phyloP scores from a whole-genome alignment of 306 rosid species.

The Cucurbita ficifolia region DNA sequence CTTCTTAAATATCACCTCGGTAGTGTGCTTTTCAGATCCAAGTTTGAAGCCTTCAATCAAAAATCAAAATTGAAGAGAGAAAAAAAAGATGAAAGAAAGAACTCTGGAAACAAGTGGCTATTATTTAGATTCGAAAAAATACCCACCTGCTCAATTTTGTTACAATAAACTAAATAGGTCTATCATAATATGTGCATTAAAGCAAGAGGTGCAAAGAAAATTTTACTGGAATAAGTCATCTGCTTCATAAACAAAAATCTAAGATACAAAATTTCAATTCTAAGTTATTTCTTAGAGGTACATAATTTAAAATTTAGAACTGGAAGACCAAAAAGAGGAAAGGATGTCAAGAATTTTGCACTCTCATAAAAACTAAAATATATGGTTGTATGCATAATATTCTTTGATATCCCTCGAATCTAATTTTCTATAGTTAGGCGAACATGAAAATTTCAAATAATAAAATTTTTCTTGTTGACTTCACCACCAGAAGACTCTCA shows the following conservation, averaged over 20 bases:
- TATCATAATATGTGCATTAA: background rate
- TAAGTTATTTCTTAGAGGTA: background rate
- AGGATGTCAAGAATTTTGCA: background rate
- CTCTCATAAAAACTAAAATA: background rate
- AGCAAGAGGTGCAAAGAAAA: background rate
- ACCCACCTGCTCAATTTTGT: background rate
- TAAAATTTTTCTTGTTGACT: background rate
- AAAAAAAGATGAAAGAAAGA: conserved; percentile 4
- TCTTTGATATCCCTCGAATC: background rate
- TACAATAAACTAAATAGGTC: background rate
- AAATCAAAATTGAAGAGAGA: background rate
- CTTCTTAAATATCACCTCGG: conserved; percentile 51
- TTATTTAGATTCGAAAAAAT: background rate
- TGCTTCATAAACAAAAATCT: background rate
- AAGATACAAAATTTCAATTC: background rate
- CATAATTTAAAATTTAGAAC: background rate
- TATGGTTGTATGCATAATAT: background rate
- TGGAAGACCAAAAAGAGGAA: background rate
- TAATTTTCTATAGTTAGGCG: background rate
- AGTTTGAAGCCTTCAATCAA: conserved; percentile 67
- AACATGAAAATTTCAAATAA: background rate
- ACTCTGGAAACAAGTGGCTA: background rate
- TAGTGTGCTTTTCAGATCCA: conserved; percentile 80
- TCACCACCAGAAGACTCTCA: background rate
- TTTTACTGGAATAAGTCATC: background rate